Conservation (phyloP, 345 rosid species). For the Gossypium mustelinum region DNA sequence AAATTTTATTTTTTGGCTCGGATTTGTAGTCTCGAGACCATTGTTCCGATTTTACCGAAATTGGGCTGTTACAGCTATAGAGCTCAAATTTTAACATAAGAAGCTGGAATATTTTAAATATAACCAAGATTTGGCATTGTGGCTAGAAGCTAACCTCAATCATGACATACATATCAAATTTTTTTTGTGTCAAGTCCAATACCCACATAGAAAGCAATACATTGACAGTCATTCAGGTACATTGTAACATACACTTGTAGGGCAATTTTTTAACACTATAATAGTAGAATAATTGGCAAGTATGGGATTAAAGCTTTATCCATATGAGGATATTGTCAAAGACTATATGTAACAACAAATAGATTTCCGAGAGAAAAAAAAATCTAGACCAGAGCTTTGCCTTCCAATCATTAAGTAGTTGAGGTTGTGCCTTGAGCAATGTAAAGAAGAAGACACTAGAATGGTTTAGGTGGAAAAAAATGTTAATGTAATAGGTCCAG, state of each 20-base stretch:
- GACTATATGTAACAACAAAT: background rate
- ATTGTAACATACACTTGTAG: slow-evolving; percentile 92
- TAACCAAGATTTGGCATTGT: background rate
- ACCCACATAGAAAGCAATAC: slow-evolving; percentile 88
- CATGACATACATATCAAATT: slow-evolving; percentile 94
- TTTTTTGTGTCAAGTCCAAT: slow-evolving; percentile 86
- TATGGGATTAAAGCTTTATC: too few species aligned
- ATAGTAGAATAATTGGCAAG: background rate
- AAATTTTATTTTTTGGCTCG: too few species aligned
- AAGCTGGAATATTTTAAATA: background rate
- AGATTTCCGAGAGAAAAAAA: slow-evolving; percentile 92
- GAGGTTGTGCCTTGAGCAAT: slow-evolving; percentile 89
- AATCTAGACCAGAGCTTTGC: slow-evolving; percentile 93
- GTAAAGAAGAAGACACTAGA: slow-evolving; percentile 99
- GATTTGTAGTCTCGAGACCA: too few species aligned
- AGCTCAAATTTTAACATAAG: background rate
- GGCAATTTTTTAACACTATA: background rate
- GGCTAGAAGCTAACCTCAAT: slow-evolving; percentile 58
- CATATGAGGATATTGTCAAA: background rate
- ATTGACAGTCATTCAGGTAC: slow-evolving; percentile 95
- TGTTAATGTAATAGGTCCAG: too few species aligned
- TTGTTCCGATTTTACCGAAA: too few species aligned
- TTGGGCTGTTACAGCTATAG: background rate
- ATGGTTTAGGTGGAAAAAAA: slow-evolving; percentile 16
- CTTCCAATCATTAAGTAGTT: slow-evolving; percentile 96